Evolutionary conservation across 228 moss, liverwort and hornwort species (phyloP), one percentile per base, ranked within the genome.

Genomic region (Sphagnum magellanicum): DNA sequence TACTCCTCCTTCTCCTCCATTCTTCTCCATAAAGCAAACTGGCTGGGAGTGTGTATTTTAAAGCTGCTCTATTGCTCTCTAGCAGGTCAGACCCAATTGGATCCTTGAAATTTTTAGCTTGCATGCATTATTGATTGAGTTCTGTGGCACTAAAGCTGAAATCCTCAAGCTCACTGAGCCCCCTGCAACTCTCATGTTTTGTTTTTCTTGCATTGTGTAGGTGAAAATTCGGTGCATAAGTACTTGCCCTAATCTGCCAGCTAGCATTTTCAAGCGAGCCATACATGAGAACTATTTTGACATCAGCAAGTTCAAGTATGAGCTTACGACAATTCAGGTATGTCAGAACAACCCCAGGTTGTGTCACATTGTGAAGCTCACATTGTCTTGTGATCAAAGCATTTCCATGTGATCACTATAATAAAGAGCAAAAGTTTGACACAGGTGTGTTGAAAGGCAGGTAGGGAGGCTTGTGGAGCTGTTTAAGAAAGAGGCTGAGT

Each of bases 191-290:
- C 66, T 61, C 10, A 71, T 60, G 61, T 51, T 68, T 60, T 48
- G 5, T 58, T 48, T 68, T 46, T 61, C 64, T 75, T 75, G 76
- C 51, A 66, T 51, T 60, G 32, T 55, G 49, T 76, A 90, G 92
- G 92, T 93, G 73, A 86, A 87, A 79, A 78, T 90, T 64, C 78
- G 76, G 70, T 72, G 86, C 64, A 75, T 72, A 16, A 86, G 88
- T 71, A 73, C 81, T 4, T 92, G 92, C 65, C 88, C 86, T n/a
- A 67, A 75, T 63, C 60, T 90, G 66, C 13, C 71, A 67, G 78
- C 79, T 72, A 53, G 50, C 62, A 73, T 77, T 52, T 88, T 93
- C 74, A 88, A 72, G 78, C 68, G 78, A 50, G 79, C 76, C 68
- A 93, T 90, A 50, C 65, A 47, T 63, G 59, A 73, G 48, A 93